Base-by-base conservation (phyloP, 2,329 filamentous ascomycete genomes). In the Diaporthe caulivora region DNA sequence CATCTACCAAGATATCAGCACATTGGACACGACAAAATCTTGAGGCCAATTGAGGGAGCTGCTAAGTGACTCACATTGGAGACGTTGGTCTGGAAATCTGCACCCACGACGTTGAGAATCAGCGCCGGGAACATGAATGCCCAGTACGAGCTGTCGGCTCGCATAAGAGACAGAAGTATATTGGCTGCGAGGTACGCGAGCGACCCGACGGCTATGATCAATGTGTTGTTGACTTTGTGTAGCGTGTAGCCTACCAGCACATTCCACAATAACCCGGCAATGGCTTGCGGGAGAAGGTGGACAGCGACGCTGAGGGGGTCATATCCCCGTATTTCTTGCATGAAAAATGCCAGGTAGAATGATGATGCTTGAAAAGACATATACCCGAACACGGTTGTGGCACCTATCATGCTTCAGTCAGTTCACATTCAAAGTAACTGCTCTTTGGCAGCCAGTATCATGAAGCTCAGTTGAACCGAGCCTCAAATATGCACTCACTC, bases 21-120 rank as follows among this genome's bases (percentile, higher is more conserved):
- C 7, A 26, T n/a, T 7, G 1, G 3, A 18, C 1, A 47, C 18
- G 2, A 17, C 34, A 49, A n/a, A n/a, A n/a, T n/a, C n/a, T n/a
- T n/a, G n/a, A n/a, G n/a, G n/a, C 6, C 13, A 13, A 13, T 34
- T 13, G 69, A 54, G 21, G 37, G 18, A 26, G 37, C 53, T 54
- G n/a, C 70, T n/a, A 42, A 44, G 11, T 3, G n/a, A 82, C 87
- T 77, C 79, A 91, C 88, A 77, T 94, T 93, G 4, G 89, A 88
- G 29, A 93, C 91, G 74, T 93, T 92, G 80, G 93, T 93, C 73
- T 93, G 89, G 44, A 94, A 88, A 78, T 93, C 92, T 0, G 91
- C 91, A 1, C 92, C 92, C 5, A 92, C 83, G 1, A 93, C 91
- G 29, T 88, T 87, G 34, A 93, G 80, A 7, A 91, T 81, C 51